Conservation (phyloP, 176 grass and related monocot species). For the Themeda triandra region DNA sequence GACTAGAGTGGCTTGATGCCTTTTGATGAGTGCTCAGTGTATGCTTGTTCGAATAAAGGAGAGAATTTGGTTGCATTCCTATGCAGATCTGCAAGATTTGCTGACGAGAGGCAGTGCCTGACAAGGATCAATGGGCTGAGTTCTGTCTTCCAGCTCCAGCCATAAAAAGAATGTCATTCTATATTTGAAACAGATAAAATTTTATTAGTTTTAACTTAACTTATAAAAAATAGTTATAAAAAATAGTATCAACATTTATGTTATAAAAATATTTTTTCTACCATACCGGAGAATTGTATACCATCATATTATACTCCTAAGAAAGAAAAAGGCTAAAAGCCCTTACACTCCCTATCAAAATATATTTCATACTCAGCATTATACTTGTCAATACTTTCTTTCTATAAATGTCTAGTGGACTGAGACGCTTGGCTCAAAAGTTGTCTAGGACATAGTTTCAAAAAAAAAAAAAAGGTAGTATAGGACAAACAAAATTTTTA, state of each 20-base stretch:
- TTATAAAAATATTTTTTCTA: no score
- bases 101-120: not conserved
- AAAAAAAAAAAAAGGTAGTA: not conserved
- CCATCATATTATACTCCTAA: no score
- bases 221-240: no score
- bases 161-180: not conserved
- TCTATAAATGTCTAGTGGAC: not conserved
- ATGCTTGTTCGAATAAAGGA: constrained; percentile 55
- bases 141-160: not conserved
- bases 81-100: not conserved
- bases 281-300: no score
- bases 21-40: constrained; percentile 17
- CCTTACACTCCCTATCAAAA: no score
- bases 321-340: no score
- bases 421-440: not conserved
- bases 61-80: not conserved
- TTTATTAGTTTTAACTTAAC: not conserved
- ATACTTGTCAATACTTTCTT: no score
- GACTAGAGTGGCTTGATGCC: constrained; percentile 21
- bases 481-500: not conserved
- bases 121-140: not conserved
- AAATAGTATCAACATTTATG: no score
- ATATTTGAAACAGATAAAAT: not conserved
- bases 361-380: no score
- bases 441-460: not conserved